Evolutionary conservation across 768 basidiomycete species (phyloP).

Genomic region (Asterophora lycoperdoides): DNA sequence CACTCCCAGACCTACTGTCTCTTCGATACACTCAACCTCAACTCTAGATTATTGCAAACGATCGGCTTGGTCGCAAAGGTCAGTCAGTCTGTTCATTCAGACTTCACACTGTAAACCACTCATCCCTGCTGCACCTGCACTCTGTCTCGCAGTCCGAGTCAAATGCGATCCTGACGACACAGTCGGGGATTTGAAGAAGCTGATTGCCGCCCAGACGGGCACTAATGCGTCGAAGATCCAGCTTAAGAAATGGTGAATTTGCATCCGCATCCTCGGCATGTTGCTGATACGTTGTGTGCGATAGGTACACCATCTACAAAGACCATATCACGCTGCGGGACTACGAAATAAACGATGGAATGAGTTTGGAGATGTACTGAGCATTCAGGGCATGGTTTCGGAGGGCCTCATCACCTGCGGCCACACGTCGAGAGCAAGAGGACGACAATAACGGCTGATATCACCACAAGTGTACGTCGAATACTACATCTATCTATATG

Average conservation of each 20-base stretch:
- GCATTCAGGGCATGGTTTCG: not conserved
- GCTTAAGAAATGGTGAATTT: slow-evolving; percentile 90
- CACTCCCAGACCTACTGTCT: not conserved
- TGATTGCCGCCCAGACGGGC: slow-evolving; percentile 95
- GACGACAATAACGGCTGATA: not conserved
- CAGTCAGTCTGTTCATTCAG: slow-evolving; percentile 1
- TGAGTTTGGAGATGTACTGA: slow-evolving; percentile 92
- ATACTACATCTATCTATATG: not conserved
- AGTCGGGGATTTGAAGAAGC: slow-evolving; percentile 93
- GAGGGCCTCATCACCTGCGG: no score
- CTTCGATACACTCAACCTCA: not conserved
- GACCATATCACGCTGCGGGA: slow-evolving; percentile 92
- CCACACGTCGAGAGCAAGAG: no score
- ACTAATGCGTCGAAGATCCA: slow-evolving; percentile 82
- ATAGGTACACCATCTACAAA: slow-evolving; percentile 92
- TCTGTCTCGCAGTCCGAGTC: slow-evolving; percentile 75
- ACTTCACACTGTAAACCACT: no score
- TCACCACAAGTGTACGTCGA: not conserved
- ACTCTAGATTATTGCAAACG: slow-evolving; percentile 85
- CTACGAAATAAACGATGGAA: slow-evolving; percentile 91
- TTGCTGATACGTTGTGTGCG: not conserved
- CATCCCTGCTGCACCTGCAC: not conserved
- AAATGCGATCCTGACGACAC: slow-evolving; percentile 96
- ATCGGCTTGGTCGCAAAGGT: slow-evolving; percentile 95
- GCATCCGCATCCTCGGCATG: not conserved